These are phyloP conservation scores for Trametes maxima DNA, from an alignment of 768 basidiomycete genomes.

Conservation along the genomic window DNA sequence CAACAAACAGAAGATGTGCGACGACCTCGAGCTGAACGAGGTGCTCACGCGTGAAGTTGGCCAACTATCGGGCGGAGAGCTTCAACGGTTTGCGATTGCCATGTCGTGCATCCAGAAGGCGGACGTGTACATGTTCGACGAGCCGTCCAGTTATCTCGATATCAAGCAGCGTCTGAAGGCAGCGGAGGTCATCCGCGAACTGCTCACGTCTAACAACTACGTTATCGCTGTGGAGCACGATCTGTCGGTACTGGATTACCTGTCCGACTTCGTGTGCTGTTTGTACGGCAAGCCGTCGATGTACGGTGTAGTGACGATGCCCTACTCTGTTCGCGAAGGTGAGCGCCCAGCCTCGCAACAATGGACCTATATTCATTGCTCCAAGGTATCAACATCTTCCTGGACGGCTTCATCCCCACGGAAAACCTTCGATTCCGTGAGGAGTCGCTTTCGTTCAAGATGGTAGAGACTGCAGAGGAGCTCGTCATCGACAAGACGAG, in stretches of 20 bases:
- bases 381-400: constrained; percentile 97
- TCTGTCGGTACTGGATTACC: constrained; percentile 95
- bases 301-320: constrained; percentile 99
- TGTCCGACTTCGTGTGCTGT: constrained; percentile 98
- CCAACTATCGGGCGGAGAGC: constrained; percentile 93
- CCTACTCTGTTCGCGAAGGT: constrained; percentile 97
- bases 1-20: constrained; percentile 85
- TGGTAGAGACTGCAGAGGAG: constrained; percentile 96
- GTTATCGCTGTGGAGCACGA: constrained; percentile 99
- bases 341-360: constrained; percentile 12
- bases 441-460: constrained; percentile 95
- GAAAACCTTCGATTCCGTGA: constrained; percentile 98
- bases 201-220: constrained; percentile 84
- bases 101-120: constrained; percentile 95
- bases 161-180: constrained; percentile 94
- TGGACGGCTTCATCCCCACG: constrained; percentile 98
- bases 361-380: not conserved
- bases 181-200: constrained; percentile 89
- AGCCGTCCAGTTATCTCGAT: constrained; percentile 98
- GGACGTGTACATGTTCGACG: constrained; percentile 99
- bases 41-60: constrained; percentile 83
- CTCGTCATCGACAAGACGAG: constrained; percentile 82
- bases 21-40: constrained; percentile 84
- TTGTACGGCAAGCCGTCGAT: constrained; percentile 96
- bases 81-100: constrained; percentile 97